These are phyloP conservation scores for Scheffersomyces quercinus DNA, from an alignment of 1,139 yeast genomes.

Conservation along the genomic window DNA sequence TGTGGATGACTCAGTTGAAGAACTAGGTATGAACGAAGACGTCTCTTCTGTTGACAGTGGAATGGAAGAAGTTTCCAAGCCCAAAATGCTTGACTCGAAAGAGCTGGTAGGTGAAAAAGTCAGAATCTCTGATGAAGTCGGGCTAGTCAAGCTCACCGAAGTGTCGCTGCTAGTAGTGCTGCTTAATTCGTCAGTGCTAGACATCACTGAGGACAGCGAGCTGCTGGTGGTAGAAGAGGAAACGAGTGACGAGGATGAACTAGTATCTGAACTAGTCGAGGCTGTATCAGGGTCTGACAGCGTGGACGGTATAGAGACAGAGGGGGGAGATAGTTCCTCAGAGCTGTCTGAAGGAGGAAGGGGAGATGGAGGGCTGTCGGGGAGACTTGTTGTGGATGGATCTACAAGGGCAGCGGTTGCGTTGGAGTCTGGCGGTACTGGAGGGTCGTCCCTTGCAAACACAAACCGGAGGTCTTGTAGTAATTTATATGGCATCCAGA, in stretches of 20 bases:
- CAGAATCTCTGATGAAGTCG: too few species aligned
- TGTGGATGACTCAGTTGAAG: not conserved
- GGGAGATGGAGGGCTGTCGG: too few species aligned
- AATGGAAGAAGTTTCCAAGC: not conserved
- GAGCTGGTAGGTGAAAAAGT: too few species aligned
- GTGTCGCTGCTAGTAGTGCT: not conserved
- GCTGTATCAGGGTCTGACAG: too few species aligned
- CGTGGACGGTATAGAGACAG: not conserved
- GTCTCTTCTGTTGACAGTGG: not conserved
- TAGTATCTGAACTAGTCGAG: not conserved
- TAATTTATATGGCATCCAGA: too few species aligned
- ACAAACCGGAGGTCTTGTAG: not conserved
- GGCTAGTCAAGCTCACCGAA: too few species aligned
- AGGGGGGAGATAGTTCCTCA: not conserved
- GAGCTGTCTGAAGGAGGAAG: too few species aligned
- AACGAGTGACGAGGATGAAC: not conserved
- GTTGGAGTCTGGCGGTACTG: not conserved
- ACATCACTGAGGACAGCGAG: not conserved
- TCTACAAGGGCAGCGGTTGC: too few species aligned
- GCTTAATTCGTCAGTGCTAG: not conserved
- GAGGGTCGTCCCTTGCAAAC: slow-evolving; percentile 1
- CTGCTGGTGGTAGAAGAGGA: slow-evolving; percentile 3
- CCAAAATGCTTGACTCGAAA: too few species aligned
- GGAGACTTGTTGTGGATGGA: too few species aligned
- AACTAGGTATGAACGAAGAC: not conserved